Conservation (phyloP, 345 rosid genomes). For the Brassica juncea region DNA sequence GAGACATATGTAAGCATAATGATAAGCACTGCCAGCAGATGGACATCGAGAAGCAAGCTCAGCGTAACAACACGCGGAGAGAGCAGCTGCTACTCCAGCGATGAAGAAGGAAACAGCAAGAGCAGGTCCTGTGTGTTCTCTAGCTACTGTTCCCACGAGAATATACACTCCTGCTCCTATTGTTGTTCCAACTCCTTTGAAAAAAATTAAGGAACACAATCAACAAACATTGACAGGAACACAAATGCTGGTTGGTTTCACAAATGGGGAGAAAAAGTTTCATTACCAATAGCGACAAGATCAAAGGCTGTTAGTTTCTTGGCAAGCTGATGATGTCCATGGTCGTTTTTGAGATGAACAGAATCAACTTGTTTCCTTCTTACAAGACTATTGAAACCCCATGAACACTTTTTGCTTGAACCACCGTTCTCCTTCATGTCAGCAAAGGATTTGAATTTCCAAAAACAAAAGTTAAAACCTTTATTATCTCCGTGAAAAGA, state of each 20-base stretch:
- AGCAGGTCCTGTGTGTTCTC: slow-evolving; percentile 98
- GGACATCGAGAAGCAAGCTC: slow-evolving; percentile 96
- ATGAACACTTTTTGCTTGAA: slow-evolving; percentile 27
- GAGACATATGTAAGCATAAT: slow-evolving; percentile 85
- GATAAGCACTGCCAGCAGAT: slow-evolving; percentile 99
- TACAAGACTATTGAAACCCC: slow-evolving; percentile 49
- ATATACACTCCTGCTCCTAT: slow-evolving; percentile 98
- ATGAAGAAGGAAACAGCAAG: slow-evolving; percentile 83
- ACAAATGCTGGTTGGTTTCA: neutral
- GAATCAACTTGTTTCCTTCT: slow-evolving; percentile 87
- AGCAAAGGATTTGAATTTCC: slow-evolving; percentile 6
- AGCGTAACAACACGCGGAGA: slow-evolving; percentile 95
- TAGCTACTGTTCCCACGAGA: slow-evolving; percentile 94
- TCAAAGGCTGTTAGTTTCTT: slow-evolving; percentile 62
- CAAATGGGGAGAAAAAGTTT: neutral
- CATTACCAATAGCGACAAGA: slow-evolving; percentile 75
- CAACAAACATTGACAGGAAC: neutral
- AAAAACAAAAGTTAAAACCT: neutral
- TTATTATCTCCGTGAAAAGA: neutral
- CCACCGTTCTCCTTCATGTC: slow-evolving; percentile 43
- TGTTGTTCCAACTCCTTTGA: slow-evolving; percentile 82
- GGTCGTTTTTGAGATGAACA: slow-evolving; percentile 38
- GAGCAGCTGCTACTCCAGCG: slow-evolving; percentile 94
- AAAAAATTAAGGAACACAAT: neutral
- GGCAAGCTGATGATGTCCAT: slow-evolving; percentile 51